A percentile compares a stretch with the other conserved stretches of the same genome.
phyloP scores from a whole-genome alignment of 306 rosid genomes.

The Cyamopsis tetragonoloba region DNA sequence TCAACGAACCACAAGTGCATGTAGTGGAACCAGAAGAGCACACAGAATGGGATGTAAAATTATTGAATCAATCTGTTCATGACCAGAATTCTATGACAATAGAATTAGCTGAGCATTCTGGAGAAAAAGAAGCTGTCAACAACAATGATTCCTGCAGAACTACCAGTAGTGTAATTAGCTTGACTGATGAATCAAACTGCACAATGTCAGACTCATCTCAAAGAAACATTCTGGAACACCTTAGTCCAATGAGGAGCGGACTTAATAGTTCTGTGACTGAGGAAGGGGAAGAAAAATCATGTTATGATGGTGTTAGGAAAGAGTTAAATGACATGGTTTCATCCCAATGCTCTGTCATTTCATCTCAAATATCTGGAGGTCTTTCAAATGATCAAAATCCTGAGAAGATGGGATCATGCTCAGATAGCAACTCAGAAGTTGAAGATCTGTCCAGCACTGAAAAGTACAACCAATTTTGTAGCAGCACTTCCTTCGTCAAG shows the following conservation, averaged over 20 bases:
- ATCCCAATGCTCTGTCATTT: constrained; percentile 40
- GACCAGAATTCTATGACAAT: constrained; percentile 25
- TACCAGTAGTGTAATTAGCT: constrained; percentile 27
- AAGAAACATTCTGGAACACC: constrained; percentile 16
- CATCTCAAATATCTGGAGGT: constrained; percentile 59
- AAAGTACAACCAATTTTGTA: constrained; percentile 32
- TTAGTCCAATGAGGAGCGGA: constrained; percentile 11
- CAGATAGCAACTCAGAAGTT: constrained; percentile 69
- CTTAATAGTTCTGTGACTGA: constrained; percentile 18
- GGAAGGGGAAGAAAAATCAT: constrained; percentile 32
- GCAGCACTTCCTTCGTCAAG: constrained; percentile 38
- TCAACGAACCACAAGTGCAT: constrained; percentile 23
- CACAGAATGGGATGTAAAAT: constrained; percentile 41
- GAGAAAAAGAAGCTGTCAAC: constrained; percentile 35
- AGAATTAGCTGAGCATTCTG: constrained; percentile 27
- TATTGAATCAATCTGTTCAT: constrained; percentile 27
- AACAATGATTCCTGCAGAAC: constrained; percentile 25
- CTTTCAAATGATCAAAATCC: constrained; percentile 50
- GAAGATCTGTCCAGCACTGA: constrained; percentile 51
- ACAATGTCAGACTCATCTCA: constrained; percentile 36
- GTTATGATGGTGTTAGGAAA: constrained; percentile 33
- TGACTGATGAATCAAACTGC: constrained; percentile 51
- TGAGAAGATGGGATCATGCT: constrained; percentile 59
- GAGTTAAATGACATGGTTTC: constrained; percentile 41
- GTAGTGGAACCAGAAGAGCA: constrained; percentile 31